phyloP scores from a whole-genome alignment of 352 stramenopile species.

The Phytopythium vexans region DNA sequence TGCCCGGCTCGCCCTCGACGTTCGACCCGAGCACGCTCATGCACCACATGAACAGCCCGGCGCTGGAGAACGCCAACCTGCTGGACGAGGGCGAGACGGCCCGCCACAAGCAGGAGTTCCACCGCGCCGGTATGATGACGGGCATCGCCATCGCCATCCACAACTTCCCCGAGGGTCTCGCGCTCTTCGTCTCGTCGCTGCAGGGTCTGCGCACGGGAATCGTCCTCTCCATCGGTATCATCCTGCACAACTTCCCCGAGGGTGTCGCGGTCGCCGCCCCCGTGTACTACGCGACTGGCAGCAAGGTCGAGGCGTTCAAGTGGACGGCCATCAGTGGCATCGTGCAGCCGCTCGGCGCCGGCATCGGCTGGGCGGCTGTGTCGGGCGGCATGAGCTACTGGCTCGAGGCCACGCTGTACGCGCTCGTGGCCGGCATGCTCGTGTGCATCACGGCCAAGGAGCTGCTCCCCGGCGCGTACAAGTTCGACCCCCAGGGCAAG shows the following conservation, averaged over 20 bases:
- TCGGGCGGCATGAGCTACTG: constrained; percentile 56
- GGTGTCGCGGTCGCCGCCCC: constrained; percentile 94
- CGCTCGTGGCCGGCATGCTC: constrained; percentile 91
- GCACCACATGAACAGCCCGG: constrained; percentile 23
- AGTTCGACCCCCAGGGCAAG: constrained; percentile 86
- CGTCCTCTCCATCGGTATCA: constrained; percentile 94
- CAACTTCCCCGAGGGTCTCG: constrained; percentile 95
- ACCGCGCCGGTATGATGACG: constrained; percentile 88
- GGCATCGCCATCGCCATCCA: constrained; percentile 75
- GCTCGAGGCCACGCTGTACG: constrained; percentile 89
- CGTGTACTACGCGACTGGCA: constrained; percentile 96
- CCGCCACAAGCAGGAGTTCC: constrained; percentile 90
- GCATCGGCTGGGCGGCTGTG: constrained; percentile 61
- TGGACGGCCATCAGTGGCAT: constrained; percentile 89
- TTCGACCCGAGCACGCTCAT: constrained; percentile 14
- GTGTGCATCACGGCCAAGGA: constrained; percentile 92
- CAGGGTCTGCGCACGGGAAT: constrained; percentile 86
- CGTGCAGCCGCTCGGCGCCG: constrained; percentile 89
- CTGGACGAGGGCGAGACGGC: constrained; percentile 58
- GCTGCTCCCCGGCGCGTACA: constrained; percentile 88
- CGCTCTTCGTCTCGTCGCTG: constrained; percentile 93
- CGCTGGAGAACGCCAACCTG: constrained; percentile 11
- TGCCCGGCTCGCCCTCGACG: constrained; percentile 23
- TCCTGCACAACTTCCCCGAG: constrained; percentile 97
- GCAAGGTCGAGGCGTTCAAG: constrained; percentile 89